Evolutionary conservation across 1,284 basidiomycete species (phyloP), one percentile per base, ranked within the genome.

Genomic region (Trichosporon sp.): DNA sequence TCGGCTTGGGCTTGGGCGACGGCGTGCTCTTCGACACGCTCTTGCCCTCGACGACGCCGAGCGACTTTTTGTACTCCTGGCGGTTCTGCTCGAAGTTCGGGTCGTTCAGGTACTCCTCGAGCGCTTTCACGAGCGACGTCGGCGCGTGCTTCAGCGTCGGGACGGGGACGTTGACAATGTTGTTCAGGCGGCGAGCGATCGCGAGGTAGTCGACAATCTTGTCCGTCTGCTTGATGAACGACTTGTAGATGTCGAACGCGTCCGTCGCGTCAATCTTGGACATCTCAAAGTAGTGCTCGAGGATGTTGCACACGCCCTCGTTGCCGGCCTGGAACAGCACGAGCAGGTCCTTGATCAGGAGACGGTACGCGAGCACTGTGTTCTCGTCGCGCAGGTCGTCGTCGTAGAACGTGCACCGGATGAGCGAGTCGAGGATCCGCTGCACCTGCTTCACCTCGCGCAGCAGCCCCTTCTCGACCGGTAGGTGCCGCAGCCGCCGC

Each of bases 231-330:
- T 89, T 90, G 84, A 95, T 97, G 83, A 99, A 99, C 72, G 91
- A 89, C 70, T 93, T 92, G 85, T 99, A 99, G 72, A 98, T 90
- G 34, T 86, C 85, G 35, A 99, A 88, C 2, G 97, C 92, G 42
- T 92, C 89, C 66, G 88, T 86, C 0, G 96, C 97, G 80, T 99
- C 96, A 25, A 90, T 84, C 74, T 92, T 91, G 3, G 94, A 93
- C 97, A 99, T 99, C 80, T 98, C 96, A 79, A 99, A 98, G 84
- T 98, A 99, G 84, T 97, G 92, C 80, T 98, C 97, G 64, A 97
- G 87, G 42, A 98, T 90, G 80, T 98, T 99, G 84, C 98, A 97
- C 63, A 98, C 93, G 68, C 96, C 96, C 80, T 99, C 96, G 77
- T 99, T 99, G 70, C 94, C 91, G 2, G 93, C 95, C 78, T 97